Base-by-base conservation (phyloP, 2,329 filamentous ascomycete species). In the Botrytis deweyae region DNA sequence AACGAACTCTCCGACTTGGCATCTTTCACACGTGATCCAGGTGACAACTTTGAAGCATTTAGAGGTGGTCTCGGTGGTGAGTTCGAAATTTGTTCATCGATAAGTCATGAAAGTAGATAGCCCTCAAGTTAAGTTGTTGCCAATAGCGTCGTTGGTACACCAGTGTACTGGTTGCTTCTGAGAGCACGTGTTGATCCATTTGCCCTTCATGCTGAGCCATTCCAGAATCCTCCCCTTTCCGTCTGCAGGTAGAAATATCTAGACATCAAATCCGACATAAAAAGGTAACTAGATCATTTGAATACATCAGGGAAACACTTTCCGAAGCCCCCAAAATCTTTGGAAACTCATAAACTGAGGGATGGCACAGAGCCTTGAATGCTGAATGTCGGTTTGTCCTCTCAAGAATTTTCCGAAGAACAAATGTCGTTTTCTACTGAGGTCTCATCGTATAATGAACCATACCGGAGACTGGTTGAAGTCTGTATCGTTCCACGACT, bases 371-470 rank as follows among this genome's bases (percentile, higher is more conserved):
- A 64, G 3, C 38, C 14, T 40, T 20, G 14, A 64, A n/a, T 20
- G 62, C 38, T 64, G 38, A 64, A 64, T n/a, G 18, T 44, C 62
- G 38, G 25, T 42, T 42, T 64, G 16, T 64, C 14, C 38, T 42
- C 61, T 20, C 62, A 29, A 44, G 61, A 64, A 64, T 42, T 20
- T 42, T 9, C 38, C 38, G 61, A 64, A 42, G 61, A 64, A 64
- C 38, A 64, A 25, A 64, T 29, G 38, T 40, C 12, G 2, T 5
- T 63, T 40, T 63, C 6, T 63, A 14, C 18, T 18, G 40, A 64
- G 38, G 10, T 64, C n/a, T 29, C n/a, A 29, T 64, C 25, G 40
- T 64, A 42, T 64, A 64, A 64, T 1, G 8, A 10, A 64, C 16
- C 38, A 44, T 8, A n/a, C 36, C 36, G 25, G 38, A 63, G 25